Evolutionary conservation across 2,329 filamentous ascomycete species (phyloP).

Genomic region (Grosmannia clavigera): DNA sequence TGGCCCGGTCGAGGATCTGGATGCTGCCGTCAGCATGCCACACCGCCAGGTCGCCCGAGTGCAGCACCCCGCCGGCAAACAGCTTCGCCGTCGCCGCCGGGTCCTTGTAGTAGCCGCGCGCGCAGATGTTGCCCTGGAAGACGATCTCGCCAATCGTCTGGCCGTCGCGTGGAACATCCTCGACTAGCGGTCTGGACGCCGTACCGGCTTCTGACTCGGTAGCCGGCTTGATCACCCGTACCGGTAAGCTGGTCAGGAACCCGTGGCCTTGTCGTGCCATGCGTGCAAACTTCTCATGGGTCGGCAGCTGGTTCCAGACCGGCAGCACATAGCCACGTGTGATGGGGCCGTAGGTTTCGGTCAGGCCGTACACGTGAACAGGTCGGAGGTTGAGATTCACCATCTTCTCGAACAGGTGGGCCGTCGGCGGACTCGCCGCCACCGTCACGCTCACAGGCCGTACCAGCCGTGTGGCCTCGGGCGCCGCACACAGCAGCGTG

Average conservation of each 20-base stretch:
- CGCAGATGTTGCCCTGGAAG: conserved; percentile 84
- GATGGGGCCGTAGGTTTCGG: conserved; percentile 87
- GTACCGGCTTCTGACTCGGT: conserved; percentile 33
- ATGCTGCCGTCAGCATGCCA: conserved; percentile 84
- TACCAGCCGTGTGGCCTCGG: conserved; percentile 58
- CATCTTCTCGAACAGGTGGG: conserved; percentile 91
- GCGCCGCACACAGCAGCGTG: conserved; percentile 72
- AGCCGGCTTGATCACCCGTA: conserved; percentile 65
- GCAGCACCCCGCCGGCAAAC: conserved; percentile 74
- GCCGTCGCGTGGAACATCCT: conserved; percentile 38
- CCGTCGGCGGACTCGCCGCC: conserved; percentile 79
- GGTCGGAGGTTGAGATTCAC: conserved; percentile 70
- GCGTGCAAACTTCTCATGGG: conserved; percentile 66
- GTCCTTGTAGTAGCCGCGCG: conserved; percentile 87
- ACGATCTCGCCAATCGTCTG: conserved; percentile 45
- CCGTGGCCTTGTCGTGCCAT: conserved; percentile 95
- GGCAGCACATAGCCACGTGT: conserved; percentile 88
- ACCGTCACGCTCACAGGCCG: conserved; percentile 76
- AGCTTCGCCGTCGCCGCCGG: conserved; percentile 72
- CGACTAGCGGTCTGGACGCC: conserved; percentile 26
- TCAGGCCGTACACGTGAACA: conserved; percentile 84
- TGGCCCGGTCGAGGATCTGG: conserved; percentile 85
- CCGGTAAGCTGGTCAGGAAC: conserved; percentile 70
- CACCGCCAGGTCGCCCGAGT: conserved; percentile 86
- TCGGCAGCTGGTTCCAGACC: conserved; percentile 62